Evolutionary conservation across 371 early-diverging fungal species (phyloP), one percentile per base, ranked within the genome.

Genomic region (Apophysomyces ossiformis): DNA sequence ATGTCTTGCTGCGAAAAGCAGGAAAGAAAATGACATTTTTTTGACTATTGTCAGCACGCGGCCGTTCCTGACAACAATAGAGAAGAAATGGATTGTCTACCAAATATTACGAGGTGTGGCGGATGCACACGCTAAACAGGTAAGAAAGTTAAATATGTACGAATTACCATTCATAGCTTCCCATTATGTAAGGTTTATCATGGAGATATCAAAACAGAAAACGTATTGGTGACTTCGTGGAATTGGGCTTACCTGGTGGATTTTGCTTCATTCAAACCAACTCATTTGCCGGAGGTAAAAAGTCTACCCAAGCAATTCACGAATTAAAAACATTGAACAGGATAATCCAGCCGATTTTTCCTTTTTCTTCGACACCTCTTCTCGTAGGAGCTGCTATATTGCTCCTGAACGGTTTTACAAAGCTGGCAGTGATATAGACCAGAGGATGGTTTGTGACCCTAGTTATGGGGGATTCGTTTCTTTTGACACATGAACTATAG

Each of bases 271-370:
- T 95, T 88, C 76, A 98, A 98, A 68, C 98, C 98, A 4, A 89
- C 91, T 5, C 92, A 87, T 69, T 70, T 98, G 37, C 98, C 98
- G 0, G 95, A 95, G 71, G 93, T 89, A 69, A 57, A 69, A 50
- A 7, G 7, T 26, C 5, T 11, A 36, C 36, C 21, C 8, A 11
- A 16, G 26, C 4, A 44, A 1, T 45, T 18, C 3, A 16, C 47
- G 16, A 7, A 57, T 47, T 45, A 59, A 50, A 50, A 21, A 21
- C 43, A 13, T 15, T 44, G 32, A 16, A 15, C 67, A 92, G 84
- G 96, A 98, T 72, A 93, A 98, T 68, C 98, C 98, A 0, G 93
- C 95, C 4, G 94, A 96, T 65, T 98, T 95, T 73, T 91, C 93
- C 2, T 96, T 92, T 74, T 97, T 93, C 74, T 98, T 96, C 71